Conservation (phyloP, 495 filamentous ascomycete genomes). For the Glarea lozoyensis region DNA sequence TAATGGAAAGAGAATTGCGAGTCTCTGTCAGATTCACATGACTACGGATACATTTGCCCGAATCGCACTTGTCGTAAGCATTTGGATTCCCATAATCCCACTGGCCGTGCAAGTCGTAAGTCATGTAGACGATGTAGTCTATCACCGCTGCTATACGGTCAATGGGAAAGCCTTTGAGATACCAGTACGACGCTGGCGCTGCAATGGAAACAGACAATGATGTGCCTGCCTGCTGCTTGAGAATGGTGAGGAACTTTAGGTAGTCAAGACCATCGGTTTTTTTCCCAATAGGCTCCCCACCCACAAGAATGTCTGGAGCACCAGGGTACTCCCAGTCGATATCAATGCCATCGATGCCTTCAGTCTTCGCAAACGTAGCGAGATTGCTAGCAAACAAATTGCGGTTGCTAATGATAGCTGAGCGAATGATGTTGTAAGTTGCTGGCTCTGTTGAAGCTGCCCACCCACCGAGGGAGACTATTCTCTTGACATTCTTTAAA, state of each 20-base stretch:
- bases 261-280: constrained; percentile 26
- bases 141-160: constrained; percentile 14
- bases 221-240: neutral
- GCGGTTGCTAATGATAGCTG: constrained; percentile 28
- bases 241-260: constrained; percentile 5
- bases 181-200: constrained; percentile 28
- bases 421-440: constrained; percentile 31
- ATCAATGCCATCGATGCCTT: constrained; percentile 23
- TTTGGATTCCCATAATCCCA: constrained; percentile 6
- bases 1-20: no score
- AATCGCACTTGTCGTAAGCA: constrained; percentile 15
- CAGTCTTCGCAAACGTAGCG: constrained; percentile 14
- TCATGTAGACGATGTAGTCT: constrained; percentile 31
- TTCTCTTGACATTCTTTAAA: constrained; percentile 22
- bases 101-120: constrained; percentile 29
- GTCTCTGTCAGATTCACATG: constrained; percentile 35
- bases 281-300: constrained; percentile 24
- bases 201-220: constrained; percentile 3
- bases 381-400: constrained; percentile 27
- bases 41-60: constrained; percentile 24
- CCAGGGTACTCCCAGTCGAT: constrained; percentile 23
- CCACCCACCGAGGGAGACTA: constrained; percentile 43
- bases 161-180: constrained; percentile 26
- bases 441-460: constrained; percentile 27
- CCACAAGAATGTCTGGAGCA: constrained; percentile 31